These are phyloP conservation scores for Aspergillus panamensis DNA, from an alignment of 495 filamentous ascomycete genomes.

Conservation along the genomic window DNA sequence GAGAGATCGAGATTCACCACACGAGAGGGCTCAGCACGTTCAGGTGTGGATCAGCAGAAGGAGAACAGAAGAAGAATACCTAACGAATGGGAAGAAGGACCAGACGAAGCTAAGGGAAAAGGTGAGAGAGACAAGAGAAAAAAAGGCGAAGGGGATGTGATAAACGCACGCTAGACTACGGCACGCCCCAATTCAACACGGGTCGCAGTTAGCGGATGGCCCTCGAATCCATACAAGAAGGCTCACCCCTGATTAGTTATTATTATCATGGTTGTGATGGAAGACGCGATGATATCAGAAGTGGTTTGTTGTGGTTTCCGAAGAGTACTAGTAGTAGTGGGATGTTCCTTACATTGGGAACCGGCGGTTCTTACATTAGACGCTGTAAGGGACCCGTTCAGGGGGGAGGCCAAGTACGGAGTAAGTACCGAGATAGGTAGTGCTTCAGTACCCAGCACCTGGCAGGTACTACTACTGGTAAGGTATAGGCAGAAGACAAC, in stretches of 20 bases:
- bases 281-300: constrained; percentile 5
- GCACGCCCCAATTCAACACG: background rate
- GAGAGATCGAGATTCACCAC: background rate
- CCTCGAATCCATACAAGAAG: background rate
- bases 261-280: too few species aligned
- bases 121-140: background rate
- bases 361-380: background rate
- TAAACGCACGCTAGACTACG: constrained; percentile 1
- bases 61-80: background rate
- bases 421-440: too few species aligned
- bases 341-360: constrained; percentile 5
- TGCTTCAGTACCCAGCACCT: background rate
- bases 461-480: too few species aligned
- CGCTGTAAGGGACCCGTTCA: constrained; percentile 9
- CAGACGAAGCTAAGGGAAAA: background rate
- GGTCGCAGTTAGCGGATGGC: background rate
- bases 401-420: too few species aligned
- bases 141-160: background rate
- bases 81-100: background rate
- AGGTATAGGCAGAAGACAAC: too few species aligned
- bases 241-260: too few species aligned
- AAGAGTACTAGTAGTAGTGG: too few species aligned
- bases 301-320: background rate
- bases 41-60: background rate
- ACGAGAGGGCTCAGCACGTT: background rate